A percentile compares a stretch with the other conserved stretches of the same genome.
phyloP scores from a whole-genome alignment of 1,284 basidiomycete genomes.

The Tylopilus orsonianus region DNA sequence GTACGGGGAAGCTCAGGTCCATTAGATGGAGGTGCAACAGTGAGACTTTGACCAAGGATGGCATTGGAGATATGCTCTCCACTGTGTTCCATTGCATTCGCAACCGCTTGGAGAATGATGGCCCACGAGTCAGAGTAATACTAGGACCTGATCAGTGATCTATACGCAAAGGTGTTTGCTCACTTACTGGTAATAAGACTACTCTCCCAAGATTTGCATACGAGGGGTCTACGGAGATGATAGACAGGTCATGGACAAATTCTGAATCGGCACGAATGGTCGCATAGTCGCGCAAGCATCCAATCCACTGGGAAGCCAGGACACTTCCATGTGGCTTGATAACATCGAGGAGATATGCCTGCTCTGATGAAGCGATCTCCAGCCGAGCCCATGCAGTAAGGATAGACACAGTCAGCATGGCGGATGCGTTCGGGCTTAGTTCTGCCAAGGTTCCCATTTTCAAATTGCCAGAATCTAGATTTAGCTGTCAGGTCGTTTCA shows the following conservation, averaged over 20 bases:
- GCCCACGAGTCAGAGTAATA: slow-evolving; percentile 88
- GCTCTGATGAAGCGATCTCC: slow-evolving; percentile 74
- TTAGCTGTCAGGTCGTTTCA: slow-evolving; percentile 11
- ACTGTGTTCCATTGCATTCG: slow-evolving; percentile 72
- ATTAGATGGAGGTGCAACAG: slow-evolving; percentile 26
- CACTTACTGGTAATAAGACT: slow-evolving; percentile 80
- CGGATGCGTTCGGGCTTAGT: slow-evolving; percentile 89
- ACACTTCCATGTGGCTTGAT: slow-evolving; percentile 79
- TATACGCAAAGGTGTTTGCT: not conserved
- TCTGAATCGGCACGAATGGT: slow-evolving; percentile 89
- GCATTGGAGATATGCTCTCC: slow-evolving; percentile 75
- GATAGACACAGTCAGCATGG: slow-evolving; percentile 93
- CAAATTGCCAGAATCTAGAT: slow-evolving; percentile 75
- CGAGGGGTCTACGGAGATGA: slow-evolving; percentile 71
- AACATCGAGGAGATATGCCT: slow-evolving; percentile 79
- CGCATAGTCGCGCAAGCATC: slow-evolving; percentile 88
- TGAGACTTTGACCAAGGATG: slow-evolving; percentile 67
- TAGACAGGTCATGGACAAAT: slow-evolving; percentile 70
- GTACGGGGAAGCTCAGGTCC: slow-evolving; percentile 38
- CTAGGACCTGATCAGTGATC: slow-evolving; percentile 41
- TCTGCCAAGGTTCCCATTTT: slow-evolving; percentile 87
- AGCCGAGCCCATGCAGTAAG: slow-evolving; percentile 96
- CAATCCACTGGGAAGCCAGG: slow-evolving; percentile 86
- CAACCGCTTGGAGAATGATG: slow-evolving; percentile 85
- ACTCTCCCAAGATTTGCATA: slow-evolving; percentile 89